Percentiles rank a stretch among this genome's conserved stretches.
phyloP scores from a whole-genome alignment of 169 alveolate species.

The Plasmodium vivax region DNA sequence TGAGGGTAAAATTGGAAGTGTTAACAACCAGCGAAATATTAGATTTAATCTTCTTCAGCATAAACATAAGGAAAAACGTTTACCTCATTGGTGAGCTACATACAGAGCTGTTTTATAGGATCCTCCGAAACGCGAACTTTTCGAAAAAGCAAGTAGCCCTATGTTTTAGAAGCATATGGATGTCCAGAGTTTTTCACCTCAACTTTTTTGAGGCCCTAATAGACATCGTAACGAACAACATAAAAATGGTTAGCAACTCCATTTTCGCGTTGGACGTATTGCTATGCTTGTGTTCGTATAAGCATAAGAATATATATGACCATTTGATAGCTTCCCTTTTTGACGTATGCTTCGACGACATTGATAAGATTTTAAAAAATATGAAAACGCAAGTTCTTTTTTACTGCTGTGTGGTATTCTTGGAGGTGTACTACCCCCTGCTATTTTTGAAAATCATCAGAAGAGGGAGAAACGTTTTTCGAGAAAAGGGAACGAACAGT shows the following conservation, averaged over 20 bases:
- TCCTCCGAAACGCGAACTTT: slow-evolving; percentile 28
- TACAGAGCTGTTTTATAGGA: slow-evolving; percentile 50
- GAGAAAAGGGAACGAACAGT: not conserved
- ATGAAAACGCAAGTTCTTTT: slow-evolving; percentile 47
- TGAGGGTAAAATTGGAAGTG: slow-evolving; percentile 41
- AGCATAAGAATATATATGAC: slow-evolving; percentile 20
- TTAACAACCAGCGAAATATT: slow-evolving; percentile 50
- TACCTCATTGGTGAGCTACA: slow-evolving; percentile 49
- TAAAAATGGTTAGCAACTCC: slow-evolving; percentile 29
- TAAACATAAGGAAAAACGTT: slow-evolving; percentile 28
- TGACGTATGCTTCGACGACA: slow-evolving; percentile 44
- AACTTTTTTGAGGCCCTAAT: slow-evolving; percentile 26
- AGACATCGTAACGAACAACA: slow-evolving; percentile 46
- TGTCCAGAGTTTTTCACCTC: slow-evolving; percentile 66
- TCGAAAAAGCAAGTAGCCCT: slow-evolving; percentile 28
- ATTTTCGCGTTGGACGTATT: slow-evolving; percentile 55
- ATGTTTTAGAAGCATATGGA: slow-evolving; percentile 70
- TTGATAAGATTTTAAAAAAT: slow-evolving; percentile 65
- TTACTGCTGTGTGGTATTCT: slow-evolving; percentile 45
- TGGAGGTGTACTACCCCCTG: slow-evolving; percentile 63
- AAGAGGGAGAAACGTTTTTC: not conserved
- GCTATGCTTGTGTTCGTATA: slow-evolving; percentile 69
- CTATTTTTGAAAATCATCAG: slow-evolving; percentile 45
- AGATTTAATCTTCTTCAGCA: slow-evolving; percentile 51
- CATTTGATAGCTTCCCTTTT: slow-evolving; percentile 18